Percentiles rank a stretch among this genome's conserved stretches.
phyloP scores from a whole-genome alignment of 148 eudicot genomes.

The Persicaria maculosa region DNA sequence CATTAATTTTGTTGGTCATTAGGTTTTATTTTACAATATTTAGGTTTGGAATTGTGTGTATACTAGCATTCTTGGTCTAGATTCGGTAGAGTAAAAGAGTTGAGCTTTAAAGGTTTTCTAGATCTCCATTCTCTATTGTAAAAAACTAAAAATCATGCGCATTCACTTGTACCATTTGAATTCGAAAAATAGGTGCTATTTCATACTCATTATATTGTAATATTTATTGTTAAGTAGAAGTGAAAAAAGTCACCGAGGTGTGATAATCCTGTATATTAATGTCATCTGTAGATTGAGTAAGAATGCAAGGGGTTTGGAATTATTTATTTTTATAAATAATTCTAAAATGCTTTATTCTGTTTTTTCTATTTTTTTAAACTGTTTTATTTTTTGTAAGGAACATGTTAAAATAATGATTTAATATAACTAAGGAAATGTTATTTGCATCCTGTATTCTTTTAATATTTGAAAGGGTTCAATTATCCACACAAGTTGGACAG shows the following conservation, averaged over 20 bases:
- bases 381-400: too few species aligned
- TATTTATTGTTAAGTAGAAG: neutral
- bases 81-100: neutral
- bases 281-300: too few species aligned
- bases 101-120: neutral
- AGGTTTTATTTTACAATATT: neutral
- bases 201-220: neutral
- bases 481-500: too few species aligned
- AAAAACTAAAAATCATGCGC: neutral
- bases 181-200: too few species aligned
- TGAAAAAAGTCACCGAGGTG: neutral
- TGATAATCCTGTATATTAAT: neutral
- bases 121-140: neutral
- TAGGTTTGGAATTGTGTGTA: neutral
- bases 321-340: too few species aligned
- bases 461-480: too few species aligned
- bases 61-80: neutral
- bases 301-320: too few species aligned
- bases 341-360: too few species aligned
- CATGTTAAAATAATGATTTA: too few species aligned
- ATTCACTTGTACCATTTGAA: neutral
- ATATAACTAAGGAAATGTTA: too few species aligned
- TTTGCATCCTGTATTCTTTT: too few species aligned
- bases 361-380: too few species aligned
- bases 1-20: neutral